Evolutionary conservation across 1,284 basidiomycete species (phyloP), one percentile per base, ranked within the genome.

Genomic region (Boletellus sp.): DNA sequence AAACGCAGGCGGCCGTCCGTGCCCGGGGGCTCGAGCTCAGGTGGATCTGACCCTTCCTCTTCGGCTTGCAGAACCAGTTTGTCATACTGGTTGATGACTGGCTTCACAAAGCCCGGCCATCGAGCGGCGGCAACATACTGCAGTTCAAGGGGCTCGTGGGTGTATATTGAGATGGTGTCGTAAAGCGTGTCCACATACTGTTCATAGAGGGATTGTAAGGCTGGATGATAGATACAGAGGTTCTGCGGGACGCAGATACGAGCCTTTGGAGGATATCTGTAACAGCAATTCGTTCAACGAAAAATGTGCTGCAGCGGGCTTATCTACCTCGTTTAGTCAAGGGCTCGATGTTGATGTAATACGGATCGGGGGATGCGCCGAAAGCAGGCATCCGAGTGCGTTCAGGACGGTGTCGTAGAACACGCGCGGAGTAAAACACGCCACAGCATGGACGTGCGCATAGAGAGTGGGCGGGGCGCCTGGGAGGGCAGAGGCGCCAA

Each of bases 81-180:
- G 12, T 56, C 62, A 55, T 83, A 73, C 32, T 80, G 79, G 49
- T 81, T 80, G 3, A 88, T 63, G 6, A 91, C 61, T 0, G 87
- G 87, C 48, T 82, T 75, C 1, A 85, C 77, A 60, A 89, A 90
- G 1, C 81, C 83, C 0, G 89, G 89, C 90, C 92, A 94, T 12
- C 87, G 78, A 6, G 90, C 85, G 1, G 81, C 78, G 1, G 87
- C 82, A 36, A 93, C 79, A 63, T 92, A 91, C 38, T 81, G 78
- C 1, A 93, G 74, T 64, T 93, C 90, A 42, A 78, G 63, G 0
- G 84, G 80, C 56, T 90, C 82, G 18, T 78, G 78, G 1, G 81
- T 82, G 63, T 86, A 89, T 5, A 83, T 77, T 5, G 78, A 76
- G 61, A 88, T 83, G 11, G 83, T 74, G 42, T 84, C 78, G 60